Conservation (phyloP, 2,329 filamentous ascomycete genomes). For the Pezicula radicicola region DNA sequence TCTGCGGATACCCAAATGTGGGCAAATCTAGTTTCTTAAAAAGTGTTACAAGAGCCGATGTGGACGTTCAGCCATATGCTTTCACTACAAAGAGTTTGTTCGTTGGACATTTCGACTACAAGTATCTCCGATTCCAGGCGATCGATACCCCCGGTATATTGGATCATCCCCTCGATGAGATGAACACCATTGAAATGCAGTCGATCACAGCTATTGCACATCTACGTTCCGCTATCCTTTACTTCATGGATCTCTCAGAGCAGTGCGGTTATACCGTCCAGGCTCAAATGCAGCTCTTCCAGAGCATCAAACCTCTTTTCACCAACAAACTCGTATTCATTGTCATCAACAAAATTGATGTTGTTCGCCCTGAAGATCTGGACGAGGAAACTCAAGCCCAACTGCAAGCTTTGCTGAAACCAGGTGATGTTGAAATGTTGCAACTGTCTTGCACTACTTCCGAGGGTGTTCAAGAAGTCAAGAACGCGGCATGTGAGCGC, state of each 20-base stretch:
- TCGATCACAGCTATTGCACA: slow-evolving; percentile 97
- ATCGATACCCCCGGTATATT: slow-evolving; percentile 99
- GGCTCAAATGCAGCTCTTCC: slow-evolving; percentile 92
- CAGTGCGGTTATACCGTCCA: slow-evolving; percentile 93
- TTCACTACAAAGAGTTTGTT: slow-evolving; percentile 98
- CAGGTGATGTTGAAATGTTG: slow-evolving; percentile 87
- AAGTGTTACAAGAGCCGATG: slow-evolving; percentile 89
- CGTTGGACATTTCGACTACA: slow-evolving; percentile 97
- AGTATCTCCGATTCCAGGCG: slow-evolving; percentile 84
- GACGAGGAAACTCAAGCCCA: slow-evolving; percentile 74
- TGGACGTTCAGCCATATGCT: slow-evolving; percentile 95
- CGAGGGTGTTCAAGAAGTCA: slow-evolving; percentile 90
- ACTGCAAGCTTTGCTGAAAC: slow-evolving; percentile 76
- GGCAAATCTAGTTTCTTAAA: slow-evolving; percentile 96
- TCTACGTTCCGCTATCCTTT: slow-evolving; percentile 88
- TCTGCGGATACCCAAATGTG: slow-evolving; percentile 96
- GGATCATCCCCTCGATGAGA: slow-evolving; percentile 96
- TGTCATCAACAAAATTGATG: slow-evolving; percentile 97
- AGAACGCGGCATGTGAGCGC: slow-evolving; percentile 91
- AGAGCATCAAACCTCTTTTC: slow-evolving; percentile 95
- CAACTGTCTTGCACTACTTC: slow-evolving; percentile 93
- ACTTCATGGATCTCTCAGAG: slow-evolving; percentile 97
- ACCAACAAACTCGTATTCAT: slow-evolving; percentile 97
- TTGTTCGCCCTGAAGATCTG: slow-evolving; percentile 82
- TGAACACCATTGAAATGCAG: slow-evolving; percentile 99